Base-by-base conservation (phyloP, 2,329 filamentous ascomycete species). In the Ascocoryne sarcoides region DNA sequence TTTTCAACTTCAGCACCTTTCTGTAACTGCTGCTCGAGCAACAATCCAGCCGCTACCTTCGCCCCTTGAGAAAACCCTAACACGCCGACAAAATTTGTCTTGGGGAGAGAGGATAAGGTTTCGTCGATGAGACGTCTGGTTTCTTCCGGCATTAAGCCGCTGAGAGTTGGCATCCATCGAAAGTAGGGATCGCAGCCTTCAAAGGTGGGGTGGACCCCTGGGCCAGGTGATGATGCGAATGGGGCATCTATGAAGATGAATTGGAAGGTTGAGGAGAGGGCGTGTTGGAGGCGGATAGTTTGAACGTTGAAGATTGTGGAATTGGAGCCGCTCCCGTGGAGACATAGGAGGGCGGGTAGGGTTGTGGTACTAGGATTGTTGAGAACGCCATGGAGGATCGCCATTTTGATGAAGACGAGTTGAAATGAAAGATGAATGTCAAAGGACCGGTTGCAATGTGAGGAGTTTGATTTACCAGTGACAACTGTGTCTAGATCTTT, bases 181-280 rank as follows among this genome's bases (percentile, higher is more conserved):
- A 43, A 42, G 23, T 45, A 53, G 4, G 51, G 49, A 10, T 39
- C 47, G 18, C 47, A 50, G 32, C 44, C 46, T 20, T 53, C 51
- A 21, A 48, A 50, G 16, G 84, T 78, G 10, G 69, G 60, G 15
- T 76, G 60, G 10, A 88, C 74, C 48, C 74, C 79, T 0, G 76
- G 68, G 30, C 81, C 78, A 1, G 82, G 64, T 2, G 67, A 58
- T 48, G 75, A 80, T 42, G 70, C 65, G 59, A 79, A 84, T 1
- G 83, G 82, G 0, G 69, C 84, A 51, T 88, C 75, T 48, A 75
- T 76, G 63, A 82, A 90, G 54, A 83, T 76, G 48, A 88, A 70
- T 30, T 84, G 77, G 60, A 87, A 86, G 33, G 70, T 61, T 5
- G 69, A 59, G 4, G 40, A 21, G 1, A 52, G 46, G 1, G 41